Percentiles rank a stretch among this genome's conserved stretches.
These are phyloP conservation scores for Globisporangium paddicum DNA, from an alignment of 352 stramenopile species.

Conservation along the genomic window DNA sequence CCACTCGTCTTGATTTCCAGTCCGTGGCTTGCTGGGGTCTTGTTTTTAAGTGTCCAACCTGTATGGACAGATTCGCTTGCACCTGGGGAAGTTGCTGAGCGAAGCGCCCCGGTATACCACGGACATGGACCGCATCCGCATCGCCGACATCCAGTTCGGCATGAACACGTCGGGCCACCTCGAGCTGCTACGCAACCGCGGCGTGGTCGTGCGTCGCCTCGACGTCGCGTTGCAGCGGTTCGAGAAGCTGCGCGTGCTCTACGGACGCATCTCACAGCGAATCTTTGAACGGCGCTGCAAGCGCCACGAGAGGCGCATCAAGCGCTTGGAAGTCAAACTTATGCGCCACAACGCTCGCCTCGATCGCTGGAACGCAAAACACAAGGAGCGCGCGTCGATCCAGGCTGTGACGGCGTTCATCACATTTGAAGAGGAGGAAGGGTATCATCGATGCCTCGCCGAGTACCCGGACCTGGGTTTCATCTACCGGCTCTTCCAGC, in stretches of 20 bases:
- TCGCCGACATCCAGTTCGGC: constrained; percentile 80
- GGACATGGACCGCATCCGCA: constrained; percentile 50
- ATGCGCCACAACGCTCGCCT: constrained; percentile 33
- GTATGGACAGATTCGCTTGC: constrained; percentile 40
- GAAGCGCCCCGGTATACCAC: constrained; percentile 42
- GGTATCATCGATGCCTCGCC: constrained; percentile 63
- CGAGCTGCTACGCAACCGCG: constrained; percentile 53
- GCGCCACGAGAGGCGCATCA: constrained; percentile 36
- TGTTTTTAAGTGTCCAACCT: not conserved
- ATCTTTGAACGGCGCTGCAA: constrained; percentile 39
- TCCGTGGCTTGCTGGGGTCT: not conserved
- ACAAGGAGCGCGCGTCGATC: constrained; percentile 17
- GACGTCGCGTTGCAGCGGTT: constrained; percentile 63
- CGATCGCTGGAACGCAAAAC: constrained; percentile 22
- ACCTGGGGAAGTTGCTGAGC: constrained; percentile 61
- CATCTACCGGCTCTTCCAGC: constrained; percentile 70
- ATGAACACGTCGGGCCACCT: constrained; percentile 61
- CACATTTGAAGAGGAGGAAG: constrained; percentile 84
- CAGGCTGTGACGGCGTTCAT: constrained; percentile 75
- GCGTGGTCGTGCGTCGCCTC: constrained; percentile 53
- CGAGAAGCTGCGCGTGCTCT: constrained; percentile 57
- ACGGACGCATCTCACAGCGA: constrained; percentile 30
- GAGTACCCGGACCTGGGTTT: constrained; percentile 76
- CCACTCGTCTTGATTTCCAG: not conserved
- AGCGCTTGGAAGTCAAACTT: constrained; percentile 42